Evolutionary conservation across 495 filamentous ascomycete species (phyloP), one percentile per base, ranked within the genome.

Genomic region (Trichoderma asperelloides): DNA sequence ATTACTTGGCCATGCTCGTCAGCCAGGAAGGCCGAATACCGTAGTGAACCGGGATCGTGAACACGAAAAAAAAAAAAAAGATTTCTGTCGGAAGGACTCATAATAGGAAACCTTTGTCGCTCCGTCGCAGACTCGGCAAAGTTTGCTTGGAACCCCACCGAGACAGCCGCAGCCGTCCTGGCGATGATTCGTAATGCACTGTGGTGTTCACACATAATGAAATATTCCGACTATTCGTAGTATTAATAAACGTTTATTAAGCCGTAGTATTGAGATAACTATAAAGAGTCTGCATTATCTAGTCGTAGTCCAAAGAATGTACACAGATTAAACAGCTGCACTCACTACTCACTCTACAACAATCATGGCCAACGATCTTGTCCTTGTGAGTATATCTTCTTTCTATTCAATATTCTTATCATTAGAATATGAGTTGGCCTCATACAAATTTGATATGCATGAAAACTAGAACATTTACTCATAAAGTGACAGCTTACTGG

Each of bases 401-500:
- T 5, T 6, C 11, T 45, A 45, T 37, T 37, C 41, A 45, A 45
- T 2, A 9, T 18, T 45, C 87, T 87, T n/a, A 16, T 45, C 41
- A 9, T 18, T 45, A 7, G 33, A 37, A 7, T 7, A 37, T 37
- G 33, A 37, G 33, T 7, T 37, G 33, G 41, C 2, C 4, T 0
- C 41, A 12, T 40, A 5, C 39, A 40, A 6, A 6, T 45, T 45
- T 18, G 41, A 18, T 45, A 18, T 16, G n/a, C 16, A 8, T 3
- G 9, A 45, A 18, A 43, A 8, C 9, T 15, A 45, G 5, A 45
- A 45, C 18, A 45, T 45, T 45, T 16, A 18, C 18, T 45, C 12
- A 16, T 18, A 1, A 45, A 15, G 1, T 45, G 5, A 45, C 41
- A 45, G 41, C 67, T 88, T 62, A 88, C 86, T 7, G 86, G 86